A percentile compares a stretch with the other conserved stretches of the same genome.
phyloP scores from a whole-genome alignment of 371 early-diverging fungal genomes.

The Smittium mucronatum region DNA sequence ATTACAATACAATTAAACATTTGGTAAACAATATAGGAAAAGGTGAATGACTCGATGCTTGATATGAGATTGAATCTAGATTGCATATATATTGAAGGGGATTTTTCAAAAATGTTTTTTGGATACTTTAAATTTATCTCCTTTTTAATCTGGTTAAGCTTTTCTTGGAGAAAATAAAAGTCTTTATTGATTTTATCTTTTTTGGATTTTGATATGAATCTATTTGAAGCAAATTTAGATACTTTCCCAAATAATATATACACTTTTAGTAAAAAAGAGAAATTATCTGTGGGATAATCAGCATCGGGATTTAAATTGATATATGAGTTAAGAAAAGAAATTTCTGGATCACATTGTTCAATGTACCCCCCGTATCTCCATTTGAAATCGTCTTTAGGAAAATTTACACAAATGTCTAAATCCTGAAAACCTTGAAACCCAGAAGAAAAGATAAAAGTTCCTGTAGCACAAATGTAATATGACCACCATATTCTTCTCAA shows the following conservation, averaged over 20 bases:
- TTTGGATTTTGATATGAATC: background rate
- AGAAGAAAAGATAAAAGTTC: background rate
- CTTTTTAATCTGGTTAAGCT: background rate
- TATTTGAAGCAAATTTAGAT: background rate
- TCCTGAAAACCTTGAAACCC: background rate
- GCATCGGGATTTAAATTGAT: background rate
- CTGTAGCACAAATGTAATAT: background rate
- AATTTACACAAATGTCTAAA: background rate
- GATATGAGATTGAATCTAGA: background rate
- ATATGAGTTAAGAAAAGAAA: background rate
- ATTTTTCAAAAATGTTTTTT: background rate
- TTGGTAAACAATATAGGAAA: background rate
- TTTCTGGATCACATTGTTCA: background rate
- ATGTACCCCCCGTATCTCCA: background rate
- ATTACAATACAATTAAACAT: background rate
- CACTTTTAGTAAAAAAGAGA: background rate
- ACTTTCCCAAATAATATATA: background rate
- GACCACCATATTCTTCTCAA: background rate
- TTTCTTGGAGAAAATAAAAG: background rate
- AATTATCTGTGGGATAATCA: background rate
- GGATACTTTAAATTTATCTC: background rate
- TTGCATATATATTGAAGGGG: background rate
- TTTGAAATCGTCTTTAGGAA: conserved; percentile 5
- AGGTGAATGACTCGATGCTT: background rate
- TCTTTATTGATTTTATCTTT: background rate